These are phyloP conservation scores for Dimargaris xerosporica DNA, from an alignment of 192 early-diverging fungal genomes.

Conservation along the genomic window DNA sequence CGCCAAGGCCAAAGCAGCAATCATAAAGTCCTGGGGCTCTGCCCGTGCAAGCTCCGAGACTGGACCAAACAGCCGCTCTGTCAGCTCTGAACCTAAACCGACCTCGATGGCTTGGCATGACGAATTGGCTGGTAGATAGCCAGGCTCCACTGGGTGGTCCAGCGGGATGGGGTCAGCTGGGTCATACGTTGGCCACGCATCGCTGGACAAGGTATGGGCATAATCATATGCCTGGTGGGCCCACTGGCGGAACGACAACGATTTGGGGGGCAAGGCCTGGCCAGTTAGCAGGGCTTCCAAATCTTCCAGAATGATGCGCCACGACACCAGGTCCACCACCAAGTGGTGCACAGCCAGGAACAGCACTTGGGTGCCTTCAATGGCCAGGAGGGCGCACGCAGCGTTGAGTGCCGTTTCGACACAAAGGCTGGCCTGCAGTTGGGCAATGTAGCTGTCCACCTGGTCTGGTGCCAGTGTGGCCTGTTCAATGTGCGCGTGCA, in stretches of 20 bases:
- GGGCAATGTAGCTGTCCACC: neutral
- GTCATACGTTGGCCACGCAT: neutral
- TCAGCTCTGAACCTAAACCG: neutral
- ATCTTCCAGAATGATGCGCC: conserved; percentile 22
- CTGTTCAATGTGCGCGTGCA: neutral
- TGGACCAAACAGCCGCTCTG: neutral
- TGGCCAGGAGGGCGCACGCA: neutral
- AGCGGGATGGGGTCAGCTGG: neutral
- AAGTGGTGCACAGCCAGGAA: conserved; percentile 19
- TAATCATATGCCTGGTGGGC: neutral
- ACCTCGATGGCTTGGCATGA: neutral
- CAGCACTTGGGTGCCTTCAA: no score
- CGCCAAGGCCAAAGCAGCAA: neutral
- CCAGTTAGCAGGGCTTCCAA: conserved; percentile 13
- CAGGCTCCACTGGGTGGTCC: neutral
- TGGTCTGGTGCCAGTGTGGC: neutral
- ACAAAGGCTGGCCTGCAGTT: no score
- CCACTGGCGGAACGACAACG: conserved; percentile 18
- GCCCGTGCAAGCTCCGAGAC: neutral
- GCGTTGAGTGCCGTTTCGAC: no score
- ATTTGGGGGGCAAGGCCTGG: conserved; percentile 9
- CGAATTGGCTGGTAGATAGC: no score
- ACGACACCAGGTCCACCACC: conserved; percentile 20
- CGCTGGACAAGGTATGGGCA: neutral
- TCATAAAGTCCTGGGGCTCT: conserved; percentile 1